A percentile compares a stretch with the other conserved stretches of the same genome.
Evolutionary conservation across 805 yeast genomes (phyloP).

Genomic region (Candida parachauliodes): DNA sequence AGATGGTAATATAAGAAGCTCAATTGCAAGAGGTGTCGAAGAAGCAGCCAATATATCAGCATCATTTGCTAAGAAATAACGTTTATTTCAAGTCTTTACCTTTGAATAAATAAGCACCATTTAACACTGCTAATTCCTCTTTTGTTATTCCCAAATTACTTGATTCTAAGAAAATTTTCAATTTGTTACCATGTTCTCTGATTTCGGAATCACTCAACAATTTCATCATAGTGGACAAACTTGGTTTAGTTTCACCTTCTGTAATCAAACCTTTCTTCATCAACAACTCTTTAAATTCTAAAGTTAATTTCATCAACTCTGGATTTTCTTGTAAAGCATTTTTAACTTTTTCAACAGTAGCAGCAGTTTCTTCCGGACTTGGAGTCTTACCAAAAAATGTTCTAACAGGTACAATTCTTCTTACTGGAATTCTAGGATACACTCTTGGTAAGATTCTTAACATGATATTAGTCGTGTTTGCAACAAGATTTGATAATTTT

Average conservation of each 20-base stretch:
- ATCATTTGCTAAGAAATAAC: conserved; percentile 37
- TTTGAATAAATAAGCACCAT: conserved; percentile 8
- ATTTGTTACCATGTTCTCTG: conserved; percentile 22
- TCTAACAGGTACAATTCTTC: conserved; percentile 2
- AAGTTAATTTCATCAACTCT: conserved; percentile 25
- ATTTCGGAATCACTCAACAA: conserved; percentile 35
- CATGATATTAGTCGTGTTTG: conserved; percentile 4
- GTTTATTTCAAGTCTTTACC: conserved; percentile 6
- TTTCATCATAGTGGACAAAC: conserved; percentile 33
- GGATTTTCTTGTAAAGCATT: conserved; percentile 21
- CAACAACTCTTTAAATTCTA: conserved; percentile 29
- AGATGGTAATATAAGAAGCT: conserved; percentile 83
- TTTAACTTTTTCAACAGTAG: conserved; percentile 15
- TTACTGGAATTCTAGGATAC: background rate
- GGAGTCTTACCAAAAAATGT: conserved; percentile 8
- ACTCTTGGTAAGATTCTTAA: background rate
- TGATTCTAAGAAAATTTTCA: conserved; percentile 29
- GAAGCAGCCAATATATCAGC: conserved; percentile 86
- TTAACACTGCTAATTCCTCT: conserved; percentile 24
- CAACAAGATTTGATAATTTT: conserved; percentile 1
- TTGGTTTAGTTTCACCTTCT: conserved; percentile 29
- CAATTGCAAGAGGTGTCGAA: conserved; percentile 83
- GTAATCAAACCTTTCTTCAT: conserved; percentile 27
- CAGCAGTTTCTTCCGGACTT: conserved; percentile 11
- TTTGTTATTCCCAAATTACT: conserved; percentile 29